Base-by-base conservation (phyloP, 495 filamentous ascomycete species). In the Antarctomyces pellizariae region DNA sequence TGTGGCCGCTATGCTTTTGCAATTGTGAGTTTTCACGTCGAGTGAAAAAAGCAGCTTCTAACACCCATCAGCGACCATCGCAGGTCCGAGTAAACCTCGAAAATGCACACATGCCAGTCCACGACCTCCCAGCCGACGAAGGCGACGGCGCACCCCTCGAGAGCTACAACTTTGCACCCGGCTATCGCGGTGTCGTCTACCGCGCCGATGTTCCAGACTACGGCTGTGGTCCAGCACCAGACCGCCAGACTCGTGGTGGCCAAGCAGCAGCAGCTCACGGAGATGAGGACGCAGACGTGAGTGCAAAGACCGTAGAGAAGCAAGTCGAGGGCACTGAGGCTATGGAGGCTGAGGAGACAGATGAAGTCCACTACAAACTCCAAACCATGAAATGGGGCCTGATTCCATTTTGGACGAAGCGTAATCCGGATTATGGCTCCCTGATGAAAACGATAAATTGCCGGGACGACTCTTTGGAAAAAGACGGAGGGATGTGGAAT, bases 371-470 rank as follows among this genome's bases (percentile, higher is more conserved):
- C 29, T 93, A 83, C 53, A 83, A 75, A 31, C 53, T 97, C 3
- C 78, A 90, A 41, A 59, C 74, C 16, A 93, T 90, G 75, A 77
- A 75, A 57, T 92, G 82, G 82, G 82, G 67, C 1, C 55, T 92
- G 2, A 56, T 93, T 11, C 84, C 84, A 0, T 91, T 77, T 52
- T 92, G 83, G 83, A 80, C 78, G 6, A 75, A 86, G 43, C 67
- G 75, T 13, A 64, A 71, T 28, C 67, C 77, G 0, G 66, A 75
- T 45, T 89, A 83, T 35, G 56, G 60, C 13, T 65, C 73, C 2
- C 51, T 75, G 43, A 55, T 84, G 57, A 75, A 71, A 38, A 89
- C 79, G 0, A 97, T 95, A 44, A 97, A 97, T 46, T 92, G 82
- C 46, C 72, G 86, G 13, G 82, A 83, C 41, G 86, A 93, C 47